Percentiles rank a stretch among this genome's conserved stretches.
These are phyloP conservation scores for Xerophyta viscosa DNA, from an alignment of 106 monocot species.

Conservation along the genomic window DNA sequence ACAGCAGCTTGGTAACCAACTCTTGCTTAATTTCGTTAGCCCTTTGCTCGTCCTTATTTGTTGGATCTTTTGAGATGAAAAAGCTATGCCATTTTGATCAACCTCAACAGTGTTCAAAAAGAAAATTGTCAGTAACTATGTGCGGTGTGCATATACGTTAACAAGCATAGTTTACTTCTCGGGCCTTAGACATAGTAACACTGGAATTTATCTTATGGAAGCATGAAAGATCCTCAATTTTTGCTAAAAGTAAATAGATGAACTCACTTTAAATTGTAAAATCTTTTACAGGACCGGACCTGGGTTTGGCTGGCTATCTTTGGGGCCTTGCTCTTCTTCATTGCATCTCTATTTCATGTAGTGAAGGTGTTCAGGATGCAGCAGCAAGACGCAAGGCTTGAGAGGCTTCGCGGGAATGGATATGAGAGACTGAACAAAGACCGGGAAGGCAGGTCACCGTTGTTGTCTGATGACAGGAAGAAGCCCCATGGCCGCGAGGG, in stretches of 20 bases:
- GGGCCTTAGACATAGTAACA: too few species aligned
- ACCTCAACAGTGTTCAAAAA: too few species aligned
- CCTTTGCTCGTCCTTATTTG: background rate
- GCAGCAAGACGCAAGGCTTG: constrained; percentile 60
- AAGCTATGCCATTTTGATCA: background rate
- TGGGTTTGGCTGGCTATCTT: constrained; percentile 55
- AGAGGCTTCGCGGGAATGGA: constrained; percentile 75
- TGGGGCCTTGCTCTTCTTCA: constrained; percentile 61
- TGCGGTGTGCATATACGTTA: too few species aligned
- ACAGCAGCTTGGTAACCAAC: background rate
- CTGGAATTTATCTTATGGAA: too few species aligned
- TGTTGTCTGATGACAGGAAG: constrained; percentile 34
- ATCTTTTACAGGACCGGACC: constrained; percentile 32
- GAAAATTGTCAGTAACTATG: too few species aligned
- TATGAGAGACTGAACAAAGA: constrained; percentile 45
- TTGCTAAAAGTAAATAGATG: background rate
- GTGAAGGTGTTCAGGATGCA: constrained; percentile 88
- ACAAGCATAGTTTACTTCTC: too few species aligned
- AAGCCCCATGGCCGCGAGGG: constrained; percentile 4
- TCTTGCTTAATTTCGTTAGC: too few species aligned
- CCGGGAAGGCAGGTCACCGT: constrained; percentile 52
- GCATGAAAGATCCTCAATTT: background rate
- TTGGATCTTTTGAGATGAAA: background rate
- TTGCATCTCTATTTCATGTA: constrained; percentile 58
- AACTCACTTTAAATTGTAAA: background rate